Evolutionary conservation across 2,329 filamentous ascomycete species (phyloP), one percentile per base, ranked within the genome.

Genomic region (Microsporum audouinii): DNA sequence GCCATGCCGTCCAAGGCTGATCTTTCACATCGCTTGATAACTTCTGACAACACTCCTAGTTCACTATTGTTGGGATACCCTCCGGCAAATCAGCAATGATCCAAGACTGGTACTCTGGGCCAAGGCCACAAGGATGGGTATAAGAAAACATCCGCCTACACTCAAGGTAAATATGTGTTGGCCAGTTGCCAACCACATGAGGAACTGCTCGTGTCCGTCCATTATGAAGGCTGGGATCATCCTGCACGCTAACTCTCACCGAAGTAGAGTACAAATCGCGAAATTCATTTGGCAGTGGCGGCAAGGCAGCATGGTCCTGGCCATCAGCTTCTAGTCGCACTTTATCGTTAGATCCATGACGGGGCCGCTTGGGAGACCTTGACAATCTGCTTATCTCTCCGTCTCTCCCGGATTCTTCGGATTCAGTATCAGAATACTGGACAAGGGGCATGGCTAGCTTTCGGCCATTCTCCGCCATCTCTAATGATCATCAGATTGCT

Each of bases 111-210:
- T n/a, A 23, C 23, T 56, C 3, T 17, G 1, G 10, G n/a, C 23
- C 7, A n/a, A 14, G 17, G 1, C 27, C 5, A 29, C 2, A 5
- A 43, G 17, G 41, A n/a, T 34, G 61, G 47, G 34, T 4, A 51
- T 36, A 29, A 36, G 17, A 10, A 47, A 27, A 39, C 41, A 60
- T 10, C 8, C n/a, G 78, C 85, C 75, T 80, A 95, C 94, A 99
- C 77, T 97, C 92, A 61, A 96, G 79, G 72, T 95, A 97, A 53
- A 97, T 72, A 74, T 97, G 92, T 38, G 86, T 90, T 1, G 92
- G 90, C 94, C 94, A 99, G 72, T 91, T 89, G 63, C 94, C 94
- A 62, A 85, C 83, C 31, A 92, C 79, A 74, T 99, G 94, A 29
- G 92, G 91, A 57, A 85, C 88, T 61, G 87, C 82, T 47, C 94